Conservation (phyloP, 1,284 basidiomycete genomes). For the Gymnopus androsaceus region DNA sequence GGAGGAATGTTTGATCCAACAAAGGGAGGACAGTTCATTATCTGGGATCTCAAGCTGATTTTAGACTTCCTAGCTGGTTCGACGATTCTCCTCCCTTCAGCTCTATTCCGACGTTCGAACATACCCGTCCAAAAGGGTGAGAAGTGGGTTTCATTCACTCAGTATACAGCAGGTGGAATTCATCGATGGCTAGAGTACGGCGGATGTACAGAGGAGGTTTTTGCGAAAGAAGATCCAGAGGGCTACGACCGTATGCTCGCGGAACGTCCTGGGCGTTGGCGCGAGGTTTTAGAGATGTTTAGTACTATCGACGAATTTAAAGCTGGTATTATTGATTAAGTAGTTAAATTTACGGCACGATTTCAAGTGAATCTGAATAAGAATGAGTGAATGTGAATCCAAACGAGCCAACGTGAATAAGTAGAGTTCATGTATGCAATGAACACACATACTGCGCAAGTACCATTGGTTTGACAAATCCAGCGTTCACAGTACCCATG, state of each 20-base stretch:
- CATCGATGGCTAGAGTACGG: constrained; percentile 5
- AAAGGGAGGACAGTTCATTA: constrained; percentile 3
- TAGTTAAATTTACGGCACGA: not conserved
- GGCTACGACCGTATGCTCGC: not conserved
- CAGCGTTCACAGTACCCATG: too few relatives aligned
- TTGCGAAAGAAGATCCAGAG: not conserved
- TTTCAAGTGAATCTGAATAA: too few relatives aligned
- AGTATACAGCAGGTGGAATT: constrained; percentile 9
- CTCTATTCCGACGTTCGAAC: constrained; percentile 4
- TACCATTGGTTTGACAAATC: too few relatives aligned
- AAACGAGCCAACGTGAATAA: too few relatives aligned
- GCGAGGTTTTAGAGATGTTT: constrained; percentile 1
- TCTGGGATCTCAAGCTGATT: constrained; percentile 9
- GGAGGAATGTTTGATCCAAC: not conserved
- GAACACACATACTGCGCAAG: not conserved
- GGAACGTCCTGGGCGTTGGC: not conserved
- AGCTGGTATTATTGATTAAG: not conserved
- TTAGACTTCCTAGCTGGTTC: constrained; percentile 3
- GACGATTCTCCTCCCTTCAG: constrained; percentile 8
- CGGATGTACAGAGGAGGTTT: not conserved
- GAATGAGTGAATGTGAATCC: too few relatives aligned
- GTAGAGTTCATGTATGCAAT: not conserved
- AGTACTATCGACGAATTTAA: constrained; percentile 2
- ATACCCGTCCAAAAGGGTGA: not conserved
- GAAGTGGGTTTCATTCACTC: constrained; percentile 1